Conservation (phyloP, 2,329 filamentous ascomycete genomes). For the Colletotrichum incanum region DNA sequence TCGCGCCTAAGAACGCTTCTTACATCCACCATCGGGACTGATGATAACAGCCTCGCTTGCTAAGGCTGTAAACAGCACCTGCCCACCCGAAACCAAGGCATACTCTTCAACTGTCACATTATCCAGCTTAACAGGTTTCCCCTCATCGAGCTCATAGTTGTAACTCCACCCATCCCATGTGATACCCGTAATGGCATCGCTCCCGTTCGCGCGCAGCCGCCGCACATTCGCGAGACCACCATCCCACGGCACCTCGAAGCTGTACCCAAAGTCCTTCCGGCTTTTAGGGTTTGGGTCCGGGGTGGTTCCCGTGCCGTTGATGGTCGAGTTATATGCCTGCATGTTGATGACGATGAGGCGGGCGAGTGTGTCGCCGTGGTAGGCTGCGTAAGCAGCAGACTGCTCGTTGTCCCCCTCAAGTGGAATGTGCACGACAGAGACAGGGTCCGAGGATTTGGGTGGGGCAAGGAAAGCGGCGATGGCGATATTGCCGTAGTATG, state of each 20-base stretch:
- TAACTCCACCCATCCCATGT: conserved; percentile 75
- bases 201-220: conserved; percentile 73
- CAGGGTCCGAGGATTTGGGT: conserved; percentile 52
- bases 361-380: conserved; percentile 59
- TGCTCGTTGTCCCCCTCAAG: conserved; percentile 51
- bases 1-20: background rate
- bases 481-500: conserved; percentile 75
- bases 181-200: conserved; percentile 74
- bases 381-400: conserved; percentile 71
- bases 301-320: conserved; percentile 54
- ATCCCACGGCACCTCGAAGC: conserved; percentile 55
- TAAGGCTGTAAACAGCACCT: conserved; percentile 55
- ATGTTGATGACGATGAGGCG: conserved; percentile 72
- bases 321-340: conserved; percentile 71
- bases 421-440: conserved; percentile 65
- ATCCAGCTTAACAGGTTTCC: conserved; percentile 65
- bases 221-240: conserved; percentile 56
- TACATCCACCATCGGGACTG: conserved; percentile 38
- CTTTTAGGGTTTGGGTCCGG: conserved; percentile 50
- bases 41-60: conserved; percentile 61
- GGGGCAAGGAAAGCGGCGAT: conserved; percentile 71
- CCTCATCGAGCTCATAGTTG: conserved; percentile 71
- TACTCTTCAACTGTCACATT: conserved; percentile 71
- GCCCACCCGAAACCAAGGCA: conserved; percentile 54
- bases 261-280: conserved; percentile 54